Base-by-base conservation (phyloP, 257 asterid genomes). In the Thymus quinquecostatus region DNA sequence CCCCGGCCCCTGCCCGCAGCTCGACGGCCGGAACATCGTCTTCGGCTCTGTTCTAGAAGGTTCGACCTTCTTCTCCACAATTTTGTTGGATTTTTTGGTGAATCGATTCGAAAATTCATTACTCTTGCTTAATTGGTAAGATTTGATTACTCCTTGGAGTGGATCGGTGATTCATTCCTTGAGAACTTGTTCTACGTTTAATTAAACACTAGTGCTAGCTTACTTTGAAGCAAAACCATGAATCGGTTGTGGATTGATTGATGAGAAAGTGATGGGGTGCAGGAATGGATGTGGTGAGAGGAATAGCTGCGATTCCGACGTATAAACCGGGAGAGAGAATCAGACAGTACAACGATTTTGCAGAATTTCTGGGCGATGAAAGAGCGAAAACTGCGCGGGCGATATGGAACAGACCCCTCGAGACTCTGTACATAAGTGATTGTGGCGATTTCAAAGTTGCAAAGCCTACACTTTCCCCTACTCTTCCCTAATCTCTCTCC, bases 11-110 rank as follows among this genome's bases (percentile, higher is more conserved):
- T 87, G 88, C 57, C 96, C 96, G 30, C 88, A 89, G 83, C 96
- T 92, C 71, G 98, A 92, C 72, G 73, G 72, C 64, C 88, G 79
- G 86, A 92, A 92, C 60, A 92, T 92, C 67, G 98, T 90, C 21
- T 92, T 92, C 69, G 98, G 98, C 34, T 73, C 96, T 29, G 97
- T 92, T 38, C 86, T 92, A 78, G 88, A 92, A 86, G 98, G 98
- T 92, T 2, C 79, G 82, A 21, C 21, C 21, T 21, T 78, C 27
- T 13, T 33, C 38, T 14, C 33, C 8, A 11, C 5, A 12, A 41
- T 50, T 6, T 50, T 41, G 47, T 1, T 2, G 47, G 5, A 8
- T 8, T 41, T 41, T 1, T 41, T 41, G 47, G 2, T 8, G 1
- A 41, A 8, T 41, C 6, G 38, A 21, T 21, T 21, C 21, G 21